Conservation (phyloP, 352 stramenopile species). For the Globisporangium nagaii region DNA sequence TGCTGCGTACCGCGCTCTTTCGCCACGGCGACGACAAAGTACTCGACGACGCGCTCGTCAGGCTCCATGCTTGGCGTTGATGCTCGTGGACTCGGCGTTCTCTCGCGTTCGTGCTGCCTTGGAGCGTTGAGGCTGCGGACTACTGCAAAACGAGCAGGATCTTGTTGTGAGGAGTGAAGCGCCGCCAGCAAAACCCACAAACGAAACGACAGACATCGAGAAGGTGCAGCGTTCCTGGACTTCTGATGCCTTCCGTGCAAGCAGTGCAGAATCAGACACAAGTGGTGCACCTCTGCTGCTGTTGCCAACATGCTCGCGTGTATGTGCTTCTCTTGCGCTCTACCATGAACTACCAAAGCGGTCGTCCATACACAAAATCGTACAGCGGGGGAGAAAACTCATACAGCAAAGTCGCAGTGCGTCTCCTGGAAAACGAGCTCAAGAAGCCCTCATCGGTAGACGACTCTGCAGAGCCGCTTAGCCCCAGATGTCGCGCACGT, state of each 20-base stretch:
- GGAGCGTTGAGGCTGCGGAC: too few relatives aligned
- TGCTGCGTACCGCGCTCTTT: constrained; percentile 14
- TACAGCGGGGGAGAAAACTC: constrained; percentile 23
- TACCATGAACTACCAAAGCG: not conserved
- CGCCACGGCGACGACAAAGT: constrained; percentile 39
- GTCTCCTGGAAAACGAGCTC: not conserved
- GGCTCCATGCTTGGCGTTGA: not conserved
- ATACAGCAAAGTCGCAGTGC: too few relatives aligned
- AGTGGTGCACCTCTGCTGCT: too few relatives aligned
- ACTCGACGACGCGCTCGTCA: constrained; percentile 26
- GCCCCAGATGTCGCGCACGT: constrained; percentile 89
- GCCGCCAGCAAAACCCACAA: not conserved
- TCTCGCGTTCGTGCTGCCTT: not conserved
- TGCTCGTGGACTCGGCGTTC: not conserved
- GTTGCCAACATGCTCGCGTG: not conserved
- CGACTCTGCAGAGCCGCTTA: constrained; percentile 1
- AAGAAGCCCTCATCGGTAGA: not conserved
- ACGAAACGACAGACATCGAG: too few relatives aligned
- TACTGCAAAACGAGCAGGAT: too few relatives aligned
- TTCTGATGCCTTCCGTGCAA: too few relatives aligned
- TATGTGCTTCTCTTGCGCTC: constrained; percentile 12
- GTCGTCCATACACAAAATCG: constrained; percentile 5
- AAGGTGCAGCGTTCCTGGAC: too few relatives aligned
- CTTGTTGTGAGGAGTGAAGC: too few relatives aligned
- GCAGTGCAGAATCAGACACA: too few relatives aligned